phyloP scores from a whole-genome alignment of 2,329 filamentous ascomycete species.

The Trichoderma breve region DNA sequence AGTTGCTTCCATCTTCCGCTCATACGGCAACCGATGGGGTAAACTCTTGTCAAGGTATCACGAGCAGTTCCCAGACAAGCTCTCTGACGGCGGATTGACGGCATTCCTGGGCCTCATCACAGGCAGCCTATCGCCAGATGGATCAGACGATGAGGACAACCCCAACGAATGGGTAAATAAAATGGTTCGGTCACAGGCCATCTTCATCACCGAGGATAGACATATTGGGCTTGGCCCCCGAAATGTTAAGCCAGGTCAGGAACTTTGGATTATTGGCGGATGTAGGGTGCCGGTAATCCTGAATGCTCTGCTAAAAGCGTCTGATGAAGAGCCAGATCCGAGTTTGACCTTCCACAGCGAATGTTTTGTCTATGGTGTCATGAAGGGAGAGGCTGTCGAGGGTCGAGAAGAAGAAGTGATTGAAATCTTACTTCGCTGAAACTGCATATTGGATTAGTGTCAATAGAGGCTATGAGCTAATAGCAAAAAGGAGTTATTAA shows the following conservation, averaged over 20 bases:
- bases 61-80: not conserved
- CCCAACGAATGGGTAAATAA: not conserved
- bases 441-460: not conserved
- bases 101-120: conserved; percentile 6
- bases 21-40: conserved; percentile 1
- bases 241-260: not conserved
- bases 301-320: not conserved
- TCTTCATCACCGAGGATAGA: conserved; percentile 1
- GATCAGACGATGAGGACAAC: not conserved
- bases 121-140: not conserved
- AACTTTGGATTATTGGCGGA: not conserved
- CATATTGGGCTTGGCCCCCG: not conserved
- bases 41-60: not conserved
- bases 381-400: conserved; percentile 7
- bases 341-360: conserved; percentile 9
- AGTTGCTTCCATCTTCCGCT: not conserved
- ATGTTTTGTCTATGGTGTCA: not conserved
- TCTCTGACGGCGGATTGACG: not conserved
- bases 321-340: not conserved
- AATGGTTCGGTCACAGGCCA: not conserved
- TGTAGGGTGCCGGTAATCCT: conserved; percentile 1
- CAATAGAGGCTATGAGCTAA: not conserved
- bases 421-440: conserved; percentile 8
- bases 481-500: not conserved
- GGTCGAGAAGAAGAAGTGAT: not conserved